Percentiles rank a stretch among this genome's conserved stretches.
Conservation (phyloP, 371 early-diverging fungal species). For the Apophysomyces variabilis region DNA sequence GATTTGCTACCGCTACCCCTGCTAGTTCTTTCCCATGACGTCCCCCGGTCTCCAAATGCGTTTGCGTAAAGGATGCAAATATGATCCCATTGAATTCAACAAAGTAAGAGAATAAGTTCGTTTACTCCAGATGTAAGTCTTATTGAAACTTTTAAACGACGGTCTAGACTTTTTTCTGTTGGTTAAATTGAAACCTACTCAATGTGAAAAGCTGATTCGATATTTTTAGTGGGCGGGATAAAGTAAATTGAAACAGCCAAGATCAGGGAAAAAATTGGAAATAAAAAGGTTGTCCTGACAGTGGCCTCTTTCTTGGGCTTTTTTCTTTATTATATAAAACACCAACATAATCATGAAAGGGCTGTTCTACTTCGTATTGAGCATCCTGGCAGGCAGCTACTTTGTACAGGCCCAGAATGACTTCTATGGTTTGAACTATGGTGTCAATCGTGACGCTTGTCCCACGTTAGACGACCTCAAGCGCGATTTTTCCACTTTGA, state of each 20-base stretch:
- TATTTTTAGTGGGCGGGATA: not conserved
- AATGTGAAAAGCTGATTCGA: not conserved
- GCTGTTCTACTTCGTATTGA: not conserved
- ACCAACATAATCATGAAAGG: not conserved
- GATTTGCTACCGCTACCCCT: no score
- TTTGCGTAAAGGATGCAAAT: no score
- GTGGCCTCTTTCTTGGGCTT: not conserved
- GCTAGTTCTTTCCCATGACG: no score
- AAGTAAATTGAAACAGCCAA: not conserved
- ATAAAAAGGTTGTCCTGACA: not conserved
- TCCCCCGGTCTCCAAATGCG: no score
- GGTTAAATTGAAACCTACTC: not conserved
- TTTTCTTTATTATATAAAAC: not conserved
- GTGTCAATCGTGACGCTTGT: conserved; percentile 57
- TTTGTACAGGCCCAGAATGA: conserved; percentile 10
- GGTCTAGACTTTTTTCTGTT: not conserved
- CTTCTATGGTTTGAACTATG: conserved; percentile 64
- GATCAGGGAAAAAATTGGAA: no score
- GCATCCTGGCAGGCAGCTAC: not conserved
- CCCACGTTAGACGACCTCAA: conserved; percentile 54
- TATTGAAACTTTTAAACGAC: no score
- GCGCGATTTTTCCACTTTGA: conserved; percentile 48
- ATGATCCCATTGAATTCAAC: no score
- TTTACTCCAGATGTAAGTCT: no score
- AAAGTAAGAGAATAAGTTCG: no score